Conservation (phyloP, 495 filamentous ascomycete species). For the Penicillium fimorum region DNA sequence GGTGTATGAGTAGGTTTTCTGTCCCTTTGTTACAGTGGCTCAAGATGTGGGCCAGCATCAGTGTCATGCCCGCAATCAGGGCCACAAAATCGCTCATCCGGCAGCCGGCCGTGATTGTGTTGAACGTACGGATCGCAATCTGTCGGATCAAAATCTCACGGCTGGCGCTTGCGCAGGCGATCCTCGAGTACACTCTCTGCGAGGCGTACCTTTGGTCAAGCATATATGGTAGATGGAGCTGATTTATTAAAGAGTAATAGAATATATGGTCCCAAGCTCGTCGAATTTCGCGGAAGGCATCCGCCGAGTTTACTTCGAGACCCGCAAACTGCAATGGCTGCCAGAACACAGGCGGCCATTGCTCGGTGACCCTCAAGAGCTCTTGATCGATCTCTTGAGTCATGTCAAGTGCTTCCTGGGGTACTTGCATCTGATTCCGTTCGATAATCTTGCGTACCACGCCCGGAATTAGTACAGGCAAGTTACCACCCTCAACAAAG, state of each 20-base stretch:
- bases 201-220: conserved; percentile 6
- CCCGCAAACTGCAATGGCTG: conserved; percentile 4
- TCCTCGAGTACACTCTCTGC: conserved; percentile 27
- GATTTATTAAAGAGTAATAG: conserved; percentile 36
- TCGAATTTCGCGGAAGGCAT: conserved; percentile 10
- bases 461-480: neutral
- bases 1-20: conserved; percentile 1
- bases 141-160: conserved; percentile 29
- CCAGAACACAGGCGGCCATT: conserved; percentile 1
- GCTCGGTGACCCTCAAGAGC: conserved; percentile 1
- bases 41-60: conserved; percentile 1
- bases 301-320: conserved; percentile 2
- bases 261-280: conserved; percentile 34
- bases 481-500: neutral
- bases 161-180: conserved; percentile 42
- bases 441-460: conserved; percentile 1
- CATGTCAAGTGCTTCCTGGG: neutral
- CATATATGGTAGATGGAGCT: conserved; percentile 27
- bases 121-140: conserved; percentile 16
- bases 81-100: conserved; percentile 1
- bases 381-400: conserved; percentile 3
- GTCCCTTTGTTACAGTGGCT: conserved; percentile 1
- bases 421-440: neutral
- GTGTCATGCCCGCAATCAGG: conserved; percentile 2
- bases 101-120: conserved; percentile 1